Evolutionary conservation across 208 protist genomes (phyloP).

Genomic region (Porcisia deanei): DNA sequence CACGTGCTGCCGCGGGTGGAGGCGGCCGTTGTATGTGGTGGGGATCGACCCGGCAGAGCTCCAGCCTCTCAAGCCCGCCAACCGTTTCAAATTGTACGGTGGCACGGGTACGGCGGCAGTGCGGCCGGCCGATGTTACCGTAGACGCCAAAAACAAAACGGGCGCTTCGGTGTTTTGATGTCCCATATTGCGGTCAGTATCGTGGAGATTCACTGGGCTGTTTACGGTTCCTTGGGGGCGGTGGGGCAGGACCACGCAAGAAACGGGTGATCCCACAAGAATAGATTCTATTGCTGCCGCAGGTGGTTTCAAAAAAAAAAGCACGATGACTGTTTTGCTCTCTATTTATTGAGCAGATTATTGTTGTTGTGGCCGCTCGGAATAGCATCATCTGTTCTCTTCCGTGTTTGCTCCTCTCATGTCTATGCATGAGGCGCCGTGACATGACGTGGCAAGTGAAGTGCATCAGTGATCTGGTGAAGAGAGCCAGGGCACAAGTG

Average conservation of each 20-base stretch:
- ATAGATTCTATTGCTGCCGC: background rate
- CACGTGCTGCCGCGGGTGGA: constrained; percentile 32
- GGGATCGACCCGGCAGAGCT: constrained; percentile 51
- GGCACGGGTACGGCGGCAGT: constrained; percentile 19
- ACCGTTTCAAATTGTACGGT: constrained; percentile 30
- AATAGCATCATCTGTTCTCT: background rate
- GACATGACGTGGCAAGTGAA: background rate
- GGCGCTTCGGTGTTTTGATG: background rate
- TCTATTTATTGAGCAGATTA: background rate
- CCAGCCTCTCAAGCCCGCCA: constrained; percentile 29
- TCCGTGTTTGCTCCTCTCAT: background rate
- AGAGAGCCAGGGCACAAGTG: background rate
- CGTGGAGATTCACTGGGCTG: background rate
- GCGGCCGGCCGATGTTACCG: background rate
- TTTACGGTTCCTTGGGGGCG: too few relatives aligned
- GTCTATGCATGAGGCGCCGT: background rate
- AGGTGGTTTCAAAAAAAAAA: background rate
- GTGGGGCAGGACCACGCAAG: too few relatives aligned
- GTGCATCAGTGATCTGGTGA: background rate
- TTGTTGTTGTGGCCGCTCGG: background rate
- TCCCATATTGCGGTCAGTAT: background rate
- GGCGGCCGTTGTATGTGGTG: constrained; percentile 38
- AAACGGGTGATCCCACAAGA: background rate
- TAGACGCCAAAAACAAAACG: background rate
- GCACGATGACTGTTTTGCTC: background rate